Evolutionary conservation across 108 stramenopile species (phyloP), one percentile per base, ranked within the genome.

Genomic region (Skeletonema menzelii): DNA sequence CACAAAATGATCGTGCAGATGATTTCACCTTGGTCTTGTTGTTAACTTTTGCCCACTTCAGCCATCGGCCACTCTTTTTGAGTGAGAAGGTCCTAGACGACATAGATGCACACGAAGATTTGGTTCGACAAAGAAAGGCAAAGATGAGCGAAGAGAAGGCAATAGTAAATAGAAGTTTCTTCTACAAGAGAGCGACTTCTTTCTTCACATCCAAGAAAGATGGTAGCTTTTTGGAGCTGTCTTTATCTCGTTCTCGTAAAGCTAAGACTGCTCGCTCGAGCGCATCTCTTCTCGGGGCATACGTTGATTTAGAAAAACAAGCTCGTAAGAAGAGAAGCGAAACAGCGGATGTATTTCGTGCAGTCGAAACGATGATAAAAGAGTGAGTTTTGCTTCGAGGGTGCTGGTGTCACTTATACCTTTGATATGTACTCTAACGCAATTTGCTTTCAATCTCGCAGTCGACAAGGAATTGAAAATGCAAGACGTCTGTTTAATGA

Each of bases 251-350:
- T 37, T 80, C 79, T 27, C 72, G 79, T 1, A 44, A 80, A 64
- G 79, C 79, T 5, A 80, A 65, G 28, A 62, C 59, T 14, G 35
- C 79, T 17, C 49, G 79, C 59, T 80, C 79, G 4, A 68, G 67
- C 59, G 72, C 72, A 34, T 73, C 72, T 32, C 73, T 93, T 8
- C 46, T 87, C 47, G 88, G 88, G 19, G 86, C 87, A 15, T 90
- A 90, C 67, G 73, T 79, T 60, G 85, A 87, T 63, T 81, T 86
- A 31, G 87, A 86, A 35, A 77, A 86, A 40, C 73, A 82, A 32
- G 74, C 71, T 12, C 67, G 79, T 26, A 73, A 59, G 62, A 80
- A 60, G 30, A 34, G 79, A 64, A 69, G 72, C 19, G 40, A 44
- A 28, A 44, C 32, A 27, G 55, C 57, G 30, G 32, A 42, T 56